These are phyloP conservation scores for Arabidopsis suecica DNA, from an alignment of 345 rosid genomes.

Conservation along the genomic window DNA sequence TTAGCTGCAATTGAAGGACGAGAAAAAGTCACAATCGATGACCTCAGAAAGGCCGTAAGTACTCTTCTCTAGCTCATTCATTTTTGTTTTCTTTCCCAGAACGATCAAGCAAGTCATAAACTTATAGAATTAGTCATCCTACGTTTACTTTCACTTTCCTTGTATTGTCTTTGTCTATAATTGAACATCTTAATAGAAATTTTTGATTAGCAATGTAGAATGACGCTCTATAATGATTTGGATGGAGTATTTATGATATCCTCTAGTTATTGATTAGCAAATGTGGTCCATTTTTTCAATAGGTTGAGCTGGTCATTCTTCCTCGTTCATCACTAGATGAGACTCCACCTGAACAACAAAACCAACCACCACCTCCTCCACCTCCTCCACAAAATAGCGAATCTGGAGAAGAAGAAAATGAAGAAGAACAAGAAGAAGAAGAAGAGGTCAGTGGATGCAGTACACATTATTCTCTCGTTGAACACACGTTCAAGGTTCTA, in stretches of 20 bases:
- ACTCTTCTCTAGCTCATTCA: slow-evolving; percentile 40
- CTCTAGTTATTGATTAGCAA: slow-evolving; percentile 32
- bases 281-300: slow-evolving; percentile 36
- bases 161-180: neutral
- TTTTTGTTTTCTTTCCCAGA: neutral
- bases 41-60: slow-evolving; percentile 95
- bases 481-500: slow-evolving; percentile 14
- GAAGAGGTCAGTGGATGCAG: slow-evolving; percentile 43
- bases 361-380: slow-evolving; percentile 95
- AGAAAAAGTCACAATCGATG: slow-evolving; percentile 89
- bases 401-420: slow-evolving; percentile 79
- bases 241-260: neutral
- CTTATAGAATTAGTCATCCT: neutral
- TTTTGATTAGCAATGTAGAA: slow-evolving; percentile 14
- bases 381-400: slow-evolving; percentile 92
- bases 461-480: slow-evolving; percentile 3
- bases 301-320: slow-evolving; percentile 98
- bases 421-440: slow-evolving; percentile 93
- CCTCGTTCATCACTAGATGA: slow-evolving; percentile 85
- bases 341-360: slow-evolving; percentile 85
- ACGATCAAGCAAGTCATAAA: neutral
- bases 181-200: neutral
- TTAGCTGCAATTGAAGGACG: slow-evolving; percentile 95
- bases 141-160: slow-evolving; percentile 3
- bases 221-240: neutral